Conservation (phyloP, 116 monocot genomes). For the Phalaenopsis hybrid region DNA sequence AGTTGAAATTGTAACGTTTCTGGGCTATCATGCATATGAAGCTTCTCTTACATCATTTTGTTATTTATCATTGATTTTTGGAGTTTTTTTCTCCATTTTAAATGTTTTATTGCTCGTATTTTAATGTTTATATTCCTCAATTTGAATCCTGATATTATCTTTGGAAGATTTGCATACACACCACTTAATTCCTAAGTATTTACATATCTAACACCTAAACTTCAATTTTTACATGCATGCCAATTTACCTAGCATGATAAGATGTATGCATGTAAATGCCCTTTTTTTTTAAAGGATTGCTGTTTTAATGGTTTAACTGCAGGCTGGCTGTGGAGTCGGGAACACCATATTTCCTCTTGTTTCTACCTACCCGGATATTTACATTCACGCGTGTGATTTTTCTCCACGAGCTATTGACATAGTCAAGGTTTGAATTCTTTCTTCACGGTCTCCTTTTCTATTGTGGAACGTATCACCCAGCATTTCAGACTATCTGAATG, state of each 20-base stretch:
- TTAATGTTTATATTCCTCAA: not conserved
- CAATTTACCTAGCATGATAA: too few relatives aligned
- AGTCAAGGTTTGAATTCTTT: slow-evolving; percentile 61
- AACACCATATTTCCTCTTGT: slow-evolving; percentile 81
- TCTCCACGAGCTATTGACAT: slow-evolving; percentile 80
- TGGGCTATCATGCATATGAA: not conserved
- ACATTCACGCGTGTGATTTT: slow-evolving; percentile 88
- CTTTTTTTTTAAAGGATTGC: not conserved
- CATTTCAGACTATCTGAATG: not conserved
- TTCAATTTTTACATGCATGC: too few relatives aligned
- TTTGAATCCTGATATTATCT: not conserved
- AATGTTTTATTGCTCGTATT: not conserved
- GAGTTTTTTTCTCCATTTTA: not conserved
- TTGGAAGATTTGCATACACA: too few relatives aligned
- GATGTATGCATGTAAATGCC: not conserved
- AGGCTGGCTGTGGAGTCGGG: slow-evolving; percentile 96
- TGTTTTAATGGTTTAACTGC: not conserved
- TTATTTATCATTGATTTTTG: not conserved
- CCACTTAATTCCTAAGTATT: too few relatives aligned
- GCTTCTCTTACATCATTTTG: not conserved
- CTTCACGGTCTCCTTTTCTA: not conserved
- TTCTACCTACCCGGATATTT: slow-evolving; percentile 57
- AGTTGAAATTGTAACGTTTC: too few relatives aligned
- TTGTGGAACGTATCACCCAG: not conserved
- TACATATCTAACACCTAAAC: too few relatives aligned